Percentiles rank a stretch among this genome's conserved stretches.
Evolutionary conservation across 345 rosid genomes (phyloP).

Genomic region (Schrenkiella parvula): DNA sequence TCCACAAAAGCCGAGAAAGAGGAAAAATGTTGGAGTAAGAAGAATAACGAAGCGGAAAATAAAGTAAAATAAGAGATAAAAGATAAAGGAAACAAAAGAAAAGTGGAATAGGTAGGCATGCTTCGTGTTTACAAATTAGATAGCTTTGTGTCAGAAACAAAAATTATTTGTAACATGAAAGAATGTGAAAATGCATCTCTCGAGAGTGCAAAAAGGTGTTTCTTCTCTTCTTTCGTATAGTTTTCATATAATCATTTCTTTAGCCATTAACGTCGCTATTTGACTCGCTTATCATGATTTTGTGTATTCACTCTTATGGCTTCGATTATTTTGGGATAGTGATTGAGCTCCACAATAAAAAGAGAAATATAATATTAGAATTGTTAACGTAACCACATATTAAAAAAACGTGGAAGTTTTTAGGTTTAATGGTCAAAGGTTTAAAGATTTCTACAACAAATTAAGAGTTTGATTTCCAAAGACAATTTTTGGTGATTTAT

Average conservation of each 20-base stretch:
- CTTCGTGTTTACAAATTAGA: conserved; percentile 20
- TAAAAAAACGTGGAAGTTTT: no score
- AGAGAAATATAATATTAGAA: no score
- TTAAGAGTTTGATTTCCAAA: no score
- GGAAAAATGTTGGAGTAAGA: conserved; percentile 19
- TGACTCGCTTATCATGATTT: not conserved
- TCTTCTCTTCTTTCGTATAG: not conserved
- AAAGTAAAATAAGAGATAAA: not conserved
- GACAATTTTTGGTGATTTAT: no score
- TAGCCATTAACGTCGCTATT: not conserved
- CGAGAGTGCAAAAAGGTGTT: conserved; percentile 22
- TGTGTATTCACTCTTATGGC: not conserved
- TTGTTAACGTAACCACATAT: no score
- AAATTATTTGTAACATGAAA: conserved; percentile 16
- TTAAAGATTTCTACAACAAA: no score
- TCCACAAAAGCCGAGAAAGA: conserved; percentile 16
- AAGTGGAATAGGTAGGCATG: conserved; percentile 19
- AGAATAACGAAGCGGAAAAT: not conserved
- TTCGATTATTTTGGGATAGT: not conserved
- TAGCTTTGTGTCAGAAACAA: conserved; percentile 26
- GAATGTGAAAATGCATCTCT: conserved; percentile 26
- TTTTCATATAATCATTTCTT: not conserved
- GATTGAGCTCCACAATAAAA: not conserved
- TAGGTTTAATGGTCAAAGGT: no score
- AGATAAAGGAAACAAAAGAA: not conserved